Percentiles rank a stretch among this genome's conserved stretches.
phyloP scores from a whole-genome alignment of 192 early-diverging fungal species.

The Umbelopsis vinacea region DNA sequence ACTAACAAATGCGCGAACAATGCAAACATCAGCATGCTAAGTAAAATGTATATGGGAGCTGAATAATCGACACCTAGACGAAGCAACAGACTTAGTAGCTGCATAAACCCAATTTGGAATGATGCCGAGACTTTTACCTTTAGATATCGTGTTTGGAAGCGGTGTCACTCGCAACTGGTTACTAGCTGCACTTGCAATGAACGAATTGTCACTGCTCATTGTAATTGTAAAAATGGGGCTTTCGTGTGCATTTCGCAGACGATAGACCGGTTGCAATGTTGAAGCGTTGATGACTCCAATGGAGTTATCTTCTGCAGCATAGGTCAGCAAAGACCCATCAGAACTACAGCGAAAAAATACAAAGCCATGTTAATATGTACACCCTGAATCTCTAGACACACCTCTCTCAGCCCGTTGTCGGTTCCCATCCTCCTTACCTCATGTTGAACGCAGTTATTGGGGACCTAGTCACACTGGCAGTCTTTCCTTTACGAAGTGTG shows the following conservation, averaged over 20 bases:
- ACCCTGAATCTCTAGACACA: no score
- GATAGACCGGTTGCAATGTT: slow-evolving; percentile 9
- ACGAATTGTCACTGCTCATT: neutral
- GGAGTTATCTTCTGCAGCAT: neutral
- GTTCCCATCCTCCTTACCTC: neutral
- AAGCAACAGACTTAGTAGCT: neutral
- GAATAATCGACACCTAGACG: neutral
- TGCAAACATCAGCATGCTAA: slow-evolving; percentile 19
- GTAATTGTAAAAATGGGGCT: neutral
- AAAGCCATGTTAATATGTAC: no score
- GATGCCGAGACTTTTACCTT: neutral
- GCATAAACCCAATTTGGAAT: neutral
- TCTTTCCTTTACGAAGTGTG: slow-evolving; percentile 1
- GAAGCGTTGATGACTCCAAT: slow-evolving; percentile 2
- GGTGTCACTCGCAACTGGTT: slow-evolving; percentile 9
- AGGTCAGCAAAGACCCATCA: neutral
- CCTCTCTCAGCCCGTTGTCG: no score
- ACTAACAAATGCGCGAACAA: slow-evolving; percentile 8
- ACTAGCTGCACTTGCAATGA: slow-evolving; percentile 6
- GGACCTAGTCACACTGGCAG: slow-evolving; percentile 2
- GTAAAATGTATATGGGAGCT: slow-evolving; percentile 10
- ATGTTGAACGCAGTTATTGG: slow-evolving; percentile 8
- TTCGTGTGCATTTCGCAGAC: neutral
- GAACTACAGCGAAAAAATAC: neutral
- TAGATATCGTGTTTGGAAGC: neutral